A percentile compares a stretch with the other conserved stretches of the same genome.
These are phyloP conservation scores for Diplodia intermedia DNA, from an alignment of 2,329 filamentous ascomycete species.

Conservation along the genomic window DNA sequence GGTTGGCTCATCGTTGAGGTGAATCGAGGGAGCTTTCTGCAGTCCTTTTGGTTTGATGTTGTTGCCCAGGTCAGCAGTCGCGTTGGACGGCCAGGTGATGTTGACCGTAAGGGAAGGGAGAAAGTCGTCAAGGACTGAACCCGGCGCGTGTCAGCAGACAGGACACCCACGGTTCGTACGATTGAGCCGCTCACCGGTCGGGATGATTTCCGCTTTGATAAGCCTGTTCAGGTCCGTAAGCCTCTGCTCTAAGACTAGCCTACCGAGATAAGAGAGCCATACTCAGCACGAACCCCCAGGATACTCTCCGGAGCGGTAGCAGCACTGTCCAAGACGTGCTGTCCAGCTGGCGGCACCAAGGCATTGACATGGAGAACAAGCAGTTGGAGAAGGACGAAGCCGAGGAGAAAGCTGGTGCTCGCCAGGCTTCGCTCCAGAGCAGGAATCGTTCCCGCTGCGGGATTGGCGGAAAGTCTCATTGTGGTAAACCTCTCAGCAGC, in stretches of 20 bases:
- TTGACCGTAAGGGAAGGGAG: conserved; percentile 60
- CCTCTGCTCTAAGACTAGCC: not conserved
- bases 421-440: not conserved
- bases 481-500: not conserved
- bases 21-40: conserved; percentile 51
- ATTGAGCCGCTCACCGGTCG: conserved; percentile 43
- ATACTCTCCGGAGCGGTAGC: conserved; percentile 35
- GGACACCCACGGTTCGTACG: not conserved
- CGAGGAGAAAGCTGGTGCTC: conserved; percentile 20
- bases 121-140: conserved; percentile 65
- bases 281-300: conserved; percentile 43
- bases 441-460: not conserved
- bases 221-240: conserved; percentile 40
- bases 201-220: conserved; percentile 50
- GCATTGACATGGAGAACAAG: conserved; percentile 37
- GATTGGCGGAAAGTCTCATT: not conserved
- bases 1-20: conserved; percentile 46
- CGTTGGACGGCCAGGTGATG: conserved; percentile 56
- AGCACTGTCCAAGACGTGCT: conserved; percentile 39
- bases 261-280: conserved; percentile 9
- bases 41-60: conserved; percentile 52
- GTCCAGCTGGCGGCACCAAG: conserved; percentile 40
- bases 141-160: not conserved
- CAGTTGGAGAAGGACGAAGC: conserved; percentile 33
- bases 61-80: conserved; percentile 60